phyloP scores from a whole-genome alignment of 352 stramenopile species.

The Elongisporangium anandrum region DNA sequence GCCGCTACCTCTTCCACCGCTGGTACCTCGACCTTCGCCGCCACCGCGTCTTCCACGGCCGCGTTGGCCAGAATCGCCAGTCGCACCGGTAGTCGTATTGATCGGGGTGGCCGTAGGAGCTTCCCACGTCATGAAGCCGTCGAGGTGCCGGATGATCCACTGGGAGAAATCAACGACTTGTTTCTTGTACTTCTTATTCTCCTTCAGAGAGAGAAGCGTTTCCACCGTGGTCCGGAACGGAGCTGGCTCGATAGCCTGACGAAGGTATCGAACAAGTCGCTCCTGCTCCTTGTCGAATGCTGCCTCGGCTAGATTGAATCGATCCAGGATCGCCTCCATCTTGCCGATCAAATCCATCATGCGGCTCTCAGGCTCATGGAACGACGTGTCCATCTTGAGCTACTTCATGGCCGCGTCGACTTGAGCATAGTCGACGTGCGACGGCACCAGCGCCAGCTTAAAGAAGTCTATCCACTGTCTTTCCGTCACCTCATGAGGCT shows the following conservation, averaged over 20 bases:
- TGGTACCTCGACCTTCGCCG: not conserved
- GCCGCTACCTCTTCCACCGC: too few relatives aligned
- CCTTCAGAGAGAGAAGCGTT: not conserved
- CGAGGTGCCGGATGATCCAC: not conserved
- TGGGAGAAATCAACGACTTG: not conserved
- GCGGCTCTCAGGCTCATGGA: not conserved
- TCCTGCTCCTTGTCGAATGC: conserved; percentile 2
- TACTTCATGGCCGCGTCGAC: conserved; percentile 1
- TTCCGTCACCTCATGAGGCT: not conserved
- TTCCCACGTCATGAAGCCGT: conserved; percentile 6
- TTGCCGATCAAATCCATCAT: not conserved
- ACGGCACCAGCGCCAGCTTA: not conserved
- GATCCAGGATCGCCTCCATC: not conserved
- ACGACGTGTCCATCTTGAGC: not conserved
- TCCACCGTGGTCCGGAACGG: not conserved
- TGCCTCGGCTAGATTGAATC: not conserved
- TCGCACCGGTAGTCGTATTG: not conserved
- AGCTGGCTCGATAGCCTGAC: not conserved
- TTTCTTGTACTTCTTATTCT: conserved; percentile 1
- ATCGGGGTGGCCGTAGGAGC: not conserved
- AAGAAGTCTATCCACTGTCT: not conserved
- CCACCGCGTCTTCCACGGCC: not conserved
- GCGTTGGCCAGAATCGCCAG: not conserved
- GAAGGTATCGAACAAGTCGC: not conserved
- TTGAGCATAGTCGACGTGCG: not conserved